Conservation (phyloP, 1,284 basidiomycete genomes). For the Coniophora puteana region DNA sequence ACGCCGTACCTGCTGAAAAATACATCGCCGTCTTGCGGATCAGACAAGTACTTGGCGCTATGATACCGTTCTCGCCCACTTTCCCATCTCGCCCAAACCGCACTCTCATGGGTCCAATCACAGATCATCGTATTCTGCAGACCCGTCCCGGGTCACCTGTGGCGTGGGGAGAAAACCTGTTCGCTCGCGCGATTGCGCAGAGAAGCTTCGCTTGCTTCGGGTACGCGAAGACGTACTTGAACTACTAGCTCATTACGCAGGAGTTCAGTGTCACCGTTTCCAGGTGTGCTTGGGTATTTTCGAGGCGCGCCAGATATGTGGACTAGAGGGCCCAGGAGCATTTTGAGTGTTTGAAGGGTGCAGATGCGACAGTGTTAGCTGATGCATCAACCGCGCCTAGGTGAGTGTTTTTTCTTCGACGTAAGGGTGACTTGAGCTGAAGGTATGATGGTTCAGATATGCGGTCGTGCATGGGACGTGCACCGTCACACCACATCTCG, state of each 20-base stretch:
- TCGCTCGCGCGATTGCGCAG: slow-evolving; percentile 42
- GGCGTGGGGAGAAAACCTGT: slow-evolving; percentile 43
- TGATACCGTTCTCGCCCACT: slow-evolving; percentile 3
- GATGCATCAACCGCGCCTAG: slow-evolving; percentile 30
- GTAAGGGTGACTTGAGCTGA: not conserved
- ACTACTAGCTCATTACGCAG: slow-evolving; percentile 34
- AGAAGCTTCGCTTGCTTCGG: slow-evolving; percentile 45
- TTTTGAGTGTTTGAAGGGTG: slow-evolving; percentile 29
- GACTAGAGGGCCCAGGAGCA: slow-evolving; percentile 20
- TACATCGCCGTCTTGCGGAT: not conserved
- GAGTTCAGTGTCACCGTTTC: slow-evolving; percentile 27
- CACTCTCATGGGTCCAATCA: slow-evolving; percentile 22
- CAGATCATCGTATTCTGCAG: slow-evolving; percentile 24
- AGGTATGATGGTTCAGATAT: slow-evolving; percentile 23
- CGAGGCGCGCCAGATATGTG: slow-evolving; percentile 30
- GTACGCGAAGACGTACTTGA: slow-evolving; percentile 38
- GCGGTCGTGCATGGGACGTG: slow-evolving; percentile 44
- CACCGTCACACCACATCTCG: slow-evolving; percentile 35
- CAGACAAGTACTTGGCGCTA: slow-evolving; percentile 32
- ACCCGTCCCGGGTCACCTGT: slow-evolving; percentile 30
- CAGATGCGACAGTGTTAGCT: slow-evolving; percentile 30
- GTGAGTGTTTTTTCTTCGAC: slow-evolving; percentile 13
- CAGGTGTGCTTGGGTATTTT: slow-evolving; percentile 31
- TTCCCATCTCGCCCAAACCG: slow-evolving; percentile 2
- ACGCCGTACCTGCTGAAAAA: slow-evolving; percentile 28